Evolutionary conservation across 1,284 basidiomycete genomes (phyloP), one percentile per base, ranked within the genome.

Genomic region (Tranzscheliella williamsii): DNA sequence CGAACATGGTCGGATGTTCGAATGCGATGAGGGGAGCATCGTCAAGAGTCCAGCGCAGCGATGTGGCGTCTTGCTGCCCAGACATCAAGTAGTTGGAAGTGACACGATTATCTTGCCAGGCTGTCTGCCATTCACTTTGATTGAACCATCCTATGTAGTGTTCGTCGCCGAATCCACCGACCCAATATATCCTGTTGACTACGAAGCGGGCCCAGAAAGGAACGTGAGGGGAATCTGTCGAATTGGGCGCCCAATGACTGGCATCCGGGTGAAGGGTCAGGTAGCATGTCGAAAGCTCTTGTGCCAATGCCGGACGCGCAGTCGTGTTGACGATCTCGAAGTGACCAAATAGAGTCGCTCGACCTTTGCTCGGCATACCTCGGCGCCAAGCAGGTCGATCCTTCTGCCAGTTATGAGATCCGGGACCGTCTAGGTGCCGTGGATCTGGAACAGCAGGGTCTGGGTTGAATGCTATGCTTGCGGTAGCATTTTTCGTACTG

Each of bases 151-250:
- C 73, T 22, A 77, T 77, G 31, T 54, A 58, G 52, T 75, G 74
- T 49, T 77, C 75, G 41, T 77, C 75, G 7, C 75, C 73, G 24
- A 73, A 77, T 20, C 75, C 75, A 7, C 75, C 75, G 0, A 77
- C 67, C 39, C 64, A 67, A 42, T 75, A 75, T 7, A 70, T 57
- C 38, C 48, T 42, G 24, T 68, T 38, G 20, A 70, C 61, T 18
- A 35, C 38, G 48, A 77, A 72, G 4, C 53, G 55, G 21, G 70
- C 66, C 70, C 70, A 77, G 20, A 67, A 45, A 3, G 73, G 70
- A 2, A 55, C 29, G 38, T 77, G 75, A 4, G 73, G 75, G 8
- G 61, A 67, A 4, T 67, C 60, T 20, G 38, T 46, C 3, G 72
- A 44, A 3, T 67, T 61, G 1, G 70, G 73, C 1, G 55, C 47